These are phyloP conservation scores for Arthroderma sp. DNA, from an alignment of 2,329 filamentous ascomycete species.

Conservation along the genomic window DNA sequence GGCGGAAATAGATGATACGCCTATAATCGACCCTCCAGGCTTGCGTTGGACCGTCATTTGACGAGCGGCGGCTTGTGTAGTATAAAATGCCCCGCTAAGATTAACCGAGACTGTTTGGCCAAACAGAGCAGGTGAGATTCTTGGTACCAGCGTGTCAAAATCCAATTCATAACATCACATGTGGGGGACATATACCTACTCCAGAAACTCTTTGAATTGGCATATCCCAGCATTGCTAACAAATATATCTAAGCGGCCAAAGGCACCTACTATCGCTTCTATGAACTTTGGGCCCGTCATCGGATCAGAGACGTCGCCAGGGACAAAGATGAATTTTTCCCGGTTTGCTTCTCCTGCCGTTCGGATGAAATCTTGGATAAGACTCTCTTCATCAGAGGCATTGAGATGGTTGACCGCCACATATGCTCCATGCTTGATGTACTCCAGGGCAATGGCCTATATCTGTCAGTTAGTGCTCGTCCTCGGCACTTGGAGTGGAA, in stretches of 20 bases:
- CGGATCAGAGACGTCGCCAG: conserved; percentile 65
- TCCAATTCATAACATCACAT: conserved; percentile 2
- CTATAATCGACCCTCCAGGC: conserved; percentile 61
- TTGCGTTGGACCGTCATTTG: conserved; percentile 67
- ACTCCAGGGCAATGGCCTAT: conserved; percentile 63
- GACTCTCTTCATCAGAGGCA: conserved; percentile 15
- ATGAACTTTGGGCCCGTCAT: conserved; percentile 59
- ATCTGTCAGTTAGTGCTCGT: not conserved
- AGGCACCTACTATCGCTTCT: conserved; percentile 44
- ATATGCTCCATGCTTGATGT: conserved; percentile 61
- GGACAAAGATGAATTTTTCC: conserved; percentile 47
- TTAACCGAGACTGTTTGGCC: conserved; percentile 63
- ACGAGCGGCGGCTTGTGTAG: conserved; percentile 68
- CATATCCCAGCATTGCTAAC: conserved; percentile 84
- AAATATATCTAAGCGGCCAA: conserved; percentile 55
- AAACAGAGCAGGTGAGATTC: conserved; percentile 57
- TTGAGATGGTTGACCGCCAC: conserved; percentile 73
- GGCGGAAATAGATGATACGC: conserved; percentile 28
- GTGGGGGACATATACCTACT: conserved; percentile 30
- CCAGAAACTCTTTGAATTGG: conserved; percentile 74
- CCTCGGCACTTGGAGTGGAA: not conserved
- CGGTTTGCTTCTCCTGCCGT: not conserved
- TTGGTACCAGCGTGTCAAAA: conserved; percentile 14
- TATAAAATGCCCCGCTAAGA: conserved; percentile 77
- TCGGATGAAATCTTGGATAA: conserved; percentile 25